Base-by-base conservation (phyloP, 805 yeast species). In the Yamadazyma kitorensis region DNA sequence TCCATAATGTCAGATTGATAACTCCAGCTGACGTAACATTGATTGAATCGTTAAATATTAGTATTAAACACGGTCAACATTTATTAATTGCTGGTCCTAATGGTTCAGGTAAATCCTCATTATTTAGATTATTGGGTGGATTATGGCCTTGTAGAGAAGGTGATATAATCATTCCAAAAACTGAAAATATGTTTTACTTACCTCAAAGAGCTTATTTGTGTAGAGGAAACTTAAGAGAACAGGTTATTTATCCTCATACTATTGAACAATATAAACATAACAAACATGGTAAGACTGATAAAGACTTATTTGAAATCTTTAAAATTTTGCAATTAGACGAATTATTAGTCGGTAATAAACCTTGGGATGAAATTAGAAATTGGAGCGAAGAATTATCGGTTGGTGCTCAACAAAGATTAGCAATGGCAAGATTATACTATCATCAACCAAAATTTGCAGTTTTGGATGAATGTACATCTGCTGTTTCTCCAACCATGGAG, bases 371-470 rank as follows among this genome's bases (percentile, higher is more conserved):
- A 5, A 72, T 72, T 13, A 73, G 86, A 46, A 86, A 84, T 57
- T 89, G 98, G 97, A 74, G 84, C 7, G 96, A 87, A 46, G 86
- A 88, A 46, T 67, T 89, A 41, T 82, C 94, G 2, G 80, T 82
- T 44, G 97, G 98, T 17, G 94, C 89, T 16, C 96, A 89, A 57
- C 97, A 89, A 57, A 69, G 96, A 48, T 70, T 89, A 44, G 96
- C 96, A 10, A 82, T 91, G 84, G 96, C 95, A 2, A 74, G 97
- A 50, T 70, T 89, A 59, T 89, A 85, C 54, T 89, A 88, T 54
- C 96, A 89, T 58, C 73, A 74, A 49, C 98, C 98, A 2, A 83
- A 79, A 57, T 89, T 88, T 69, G 98, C 98, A 0, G 95, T 89
- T 17, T 67, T 89, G 44, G 98, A 89, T 61, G 98, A 89, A 64